Base-by-base conservation (phyloP, 805 yeast species). In the Kluyveromyces nonfermentans region DNA sequence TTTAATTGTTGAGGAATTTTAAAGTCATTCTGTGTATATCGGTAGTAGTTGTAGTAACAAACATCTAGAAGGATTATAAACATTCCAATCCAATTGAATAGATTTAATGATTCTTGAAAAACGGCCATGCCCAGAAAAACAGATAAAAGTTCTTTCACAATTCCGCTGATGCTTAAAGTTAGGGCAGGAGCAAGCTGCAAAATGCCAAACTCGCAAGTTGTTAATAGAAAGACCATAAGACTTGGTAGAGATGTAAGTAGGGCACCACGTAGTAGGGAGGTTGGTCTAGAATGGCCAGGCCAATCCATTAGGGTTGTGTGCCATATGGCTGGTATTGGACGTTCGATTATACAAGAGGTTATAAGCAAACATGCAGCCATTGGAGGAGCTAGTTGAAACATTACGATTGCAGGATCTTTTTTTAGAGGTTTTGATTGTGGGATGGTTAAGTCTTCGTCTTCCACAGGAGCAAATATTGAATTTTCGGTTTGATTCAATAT, bases 111-210 rank as follows among this genome's bases (percentile, higher is more conserved):
- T 61, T 93, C 98, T 34, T 82, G 82, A 61, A 87, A 85, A 1
- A 89, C 70, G 5, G 86, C 49, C 28, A 74, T 64, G 45, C 90
- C 78, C 1, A 82, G 72, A 28, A 75, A 54, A 33, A 93, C 87
- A 0, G 98, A 93, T 38, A 89, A 68, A 14, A 93, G 70, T 61
- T 93, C 98, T 59, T 93, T 93, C 60, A 90, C 85, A 15, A 93
- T 85, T 1, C 98, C 98, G 0, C 94, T 95, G 35, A 93, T 77
- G 5, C 94, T 81, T 25, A 93, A 65, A 0, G 98, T 89, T 37
- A 89, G 71, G 12, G 93, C 87, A 44, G 86, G 84, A 0, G 96
- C 85, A 35, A 81, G 77, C 44, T 84, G 82, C 42, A 93, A 71
- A 7, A 93, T 76, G 45, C 84, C 80, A 65, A 85, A 89, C 62